phyloP scores from a whole-genome alignment of 1,139 yeast species.

The Yamadazyma dendronema region DNA sequence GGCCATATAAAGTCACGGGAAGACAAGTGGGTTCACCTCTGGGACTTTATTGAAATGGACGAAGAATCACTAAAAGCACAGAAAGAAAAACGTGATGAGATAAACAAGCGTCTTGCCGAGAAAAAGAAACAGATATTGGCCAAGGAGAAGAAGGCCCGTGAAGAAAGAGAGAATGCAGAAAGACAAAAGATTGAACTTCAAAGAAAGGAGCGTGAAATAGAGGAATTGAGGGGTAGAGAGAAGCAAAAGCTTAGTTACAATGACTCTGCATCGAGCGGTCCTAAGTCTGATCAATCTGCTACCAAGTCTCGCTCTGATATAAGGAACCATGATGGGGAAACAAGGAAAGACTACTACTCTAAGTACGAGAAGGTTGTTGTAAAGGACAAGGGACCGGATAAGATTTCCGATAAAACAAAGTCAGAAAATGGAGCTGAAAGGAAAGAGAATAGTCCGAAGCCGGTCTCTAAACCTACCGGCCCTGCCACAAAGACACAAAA shows the following conservation, averaged over 20 bases:
- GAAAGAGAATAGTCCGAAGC: too few relatives aligned
- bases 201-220: slow-evolving; percentile 10
- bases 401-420: too few relatives aligned
- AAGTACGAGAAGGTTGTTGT: slow-evolving; percentile 16
- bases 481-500: too few relatives aligned
- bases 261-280: slow-evolving; percentile 9
- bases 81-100: slow-evolving; percentile 22
- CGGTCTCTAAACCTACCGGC: too few relatives aligned
- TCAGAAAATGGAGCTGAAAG: too few relatives aligned
- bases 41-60: slow-evolving; percentile 55
- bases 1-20: slow-evolving; percentile 68
- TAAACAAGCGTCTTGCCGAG: slow-evolving; percentile 17
- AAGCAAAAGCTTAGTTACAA: slow-evolving; percentile 22
- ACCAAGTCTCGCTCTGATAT: slow-evolving; percentile 11
- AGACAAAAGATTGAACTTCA: slow-evolving; percentile 14
- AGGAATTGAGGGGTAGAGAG: slow-evolving; percentile 10
- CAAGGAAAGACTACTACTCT: slow-evolving; percentile 33
- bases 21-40: slow-evolving; percentile 53
- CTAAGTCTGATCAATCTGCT: slow-evolving; percentile 11
- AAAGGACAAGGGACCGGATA: background rate
- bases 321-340: slow-evolving; percentile 19
- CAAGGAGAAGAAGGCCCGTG: slow-evolving; percentile 21
- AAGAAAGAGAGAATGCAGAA: slow-evolving; percentile 17
- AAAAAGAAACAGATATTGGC: slow-evolving; percentile 18
- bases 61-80: slow-evolving; percentile 28